Evolutionary conservation across 108 stramenopile species (phyloP), one percentile per base, ranked within the genome.

Genomic region (Nannochloropsis salina): DNA sequence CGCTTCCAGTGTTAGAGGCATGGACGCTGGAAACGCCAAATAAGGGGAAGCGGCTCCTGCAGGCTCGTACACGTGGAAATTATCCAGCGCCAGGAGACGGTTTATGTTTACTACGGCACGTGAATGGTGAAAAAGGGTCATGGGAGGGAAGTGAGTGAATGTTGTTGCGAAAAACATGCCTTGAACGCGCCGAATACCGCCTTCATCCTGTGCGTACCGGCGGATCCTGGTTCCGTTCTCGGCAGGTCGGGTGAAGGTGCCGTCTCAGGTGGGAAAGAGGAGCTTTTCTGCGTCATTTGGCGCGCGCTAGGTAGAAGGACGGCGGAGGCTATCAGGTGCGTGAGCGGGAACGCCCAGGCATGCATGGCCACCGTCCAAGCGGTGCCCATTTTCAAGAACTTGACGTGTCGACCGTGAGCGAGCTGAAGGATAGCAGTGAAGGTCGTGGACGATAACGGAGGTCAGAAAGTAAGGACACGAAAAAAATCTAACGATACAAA

Each of bases 361-460:
- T 74, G 61, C 61, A 74, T 74, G 61, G 61, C 61, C 61, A 74
- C 61, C 8, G 61, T n/a, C 61, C 61, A 74, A 74, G 61, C 31
- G 40, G 11, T 81, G 20, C 81, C 40, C 40, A 81, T 31, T 41
- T 81, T 41, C 40, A 81, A 41, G 40, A 41, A 81, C 40, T 81
- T 41, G 31, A 81, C 81, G 41, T 81, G 81, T 40, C 41, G 81
- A 41, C 81, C 81, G 31, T n/a, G n/a, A 40, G 40, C 81, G 81
- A 81, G 81, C 40, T 41, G 80, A 81, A 81, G 81, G 12, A 81
- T n/a, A 81, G 41, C 22, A 81, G 81, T n/a, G 40, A 31, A 9
- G 40, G 31, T 31, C 31, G 31, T 31, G 31, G 31, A 31, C 31
- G 31, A 31, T 31, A 31, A 31, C 31, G 31, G 22, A 81, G 81